These are phyloP conservation scores for Fusarium beomiforme DNA, from an alignment of 2,329 filamentous ascomycete genomes.

Conservation along the genomic window DNA sequence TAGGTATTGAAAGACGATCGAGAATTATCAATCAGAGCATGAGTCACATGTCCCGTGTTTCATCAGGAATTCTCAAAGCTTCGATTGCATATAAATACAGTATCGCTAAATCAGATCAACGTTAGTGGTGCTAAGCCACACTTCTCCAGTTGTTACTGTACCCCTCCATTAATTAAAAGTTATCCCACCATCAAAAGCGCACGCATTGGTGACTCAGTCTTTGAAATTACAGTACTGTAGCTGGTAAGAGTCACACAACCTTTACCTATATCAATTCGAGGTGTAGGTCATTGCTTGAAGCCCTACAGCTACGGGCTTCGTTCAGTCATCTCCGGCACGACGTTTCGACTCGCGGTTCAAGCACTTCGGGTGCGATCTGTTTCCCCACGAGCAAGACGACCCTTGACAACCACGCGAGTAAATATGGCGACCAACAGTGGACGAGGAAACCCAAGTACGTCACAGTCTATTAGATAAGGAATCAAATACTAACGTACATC, in stretches of 20 bases:
- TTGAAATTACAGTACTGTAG: slow-evolving; percentile 13
- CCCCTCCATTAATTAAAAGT: slow-evolving; percentile 39
- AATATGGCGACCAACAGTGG: slow-evolving; percentile 69
- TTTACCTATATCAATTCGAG: slow-evolving; percentile 31
- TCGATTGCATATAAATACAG: not conserved
- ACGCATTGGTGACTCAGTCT: slow-evolving; percentile 40
- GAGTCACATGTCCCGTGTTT: not conserved
- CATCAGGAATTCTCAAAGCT: not conserved
- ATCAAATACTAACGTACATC: slow-evolving; percentile 35
- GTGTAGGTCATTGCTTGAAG: slow-evolving; percentile 45
- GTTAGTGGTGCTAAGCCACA: slow-evolving; percentile 8
- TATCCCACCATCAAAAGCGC: slow-evolving; percentile 20
- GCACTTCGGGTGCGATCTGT: slow-evolving; percentile 68
- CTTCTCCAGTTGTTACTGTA: slow-evolving; percentile 12
- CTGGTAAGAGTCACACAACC: slow-evolving; percentile 28
- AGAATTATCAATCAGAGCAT: not conserved
- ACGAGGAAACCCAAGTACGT: slow-evolving; percentile 54
- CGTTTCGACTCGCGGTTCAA: slow-evolving; percentile 63
- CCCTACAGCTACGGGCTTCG: slow-evolving; percentile 51
- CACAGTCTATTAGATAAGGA: not conserved
- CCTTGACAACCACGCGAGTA: slow-evolving; percentile 53
- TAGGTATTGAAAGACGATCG: not conserved
- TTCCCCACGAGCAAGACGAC: slow-evolving; percentile 59
- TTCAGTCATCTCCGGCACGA: slow-evolving; percentile 50
- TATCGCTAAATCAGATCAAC: not conserved